phyloP scores from a whole-genome alignment of 73 alveolate genomes.

The Diophrys appendiculata region DNA sequence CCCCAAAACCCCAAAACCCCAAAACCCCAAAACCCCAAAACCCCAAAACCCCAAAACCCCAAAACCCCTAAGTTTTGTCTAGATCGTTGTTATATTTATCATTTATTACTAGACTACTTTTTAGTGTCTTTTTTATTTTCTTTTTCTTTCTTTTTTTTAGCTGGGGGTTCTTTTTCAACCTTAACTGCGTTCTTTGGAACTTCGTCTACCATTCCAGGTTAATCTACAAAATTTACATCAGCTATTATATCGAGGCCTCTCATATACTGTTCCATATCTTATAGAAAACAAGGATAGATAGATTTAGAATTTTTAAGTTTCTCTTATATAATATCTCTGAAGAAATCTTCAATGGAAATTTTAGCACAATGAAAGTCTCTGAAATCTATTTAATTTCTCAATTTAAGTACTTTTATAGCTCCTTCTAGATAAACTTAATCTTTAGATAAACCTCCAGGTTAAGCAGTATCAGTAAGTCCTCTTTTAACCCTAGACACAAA shows the following conservation, averaged over 20 bases:
- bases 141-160: not conserved
- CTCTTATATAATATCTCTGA: constrained; percentile 53
- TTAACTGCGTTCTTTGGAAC: not conserved
- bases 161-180: not conserved
- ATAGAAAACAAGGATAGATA: constrained; percentile 67
- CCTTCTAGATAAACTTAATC: constrained; percentile 85
- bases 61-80: no score
- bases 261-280: constrained; percentile 65
- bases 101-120: not conserved
- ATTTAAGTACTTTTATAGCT: constrained; percentile 68
- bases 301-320: constrained; percentile 6
- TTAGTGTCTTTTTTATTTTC: not conserved
- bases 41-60: no score
- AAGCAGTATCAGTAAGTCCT: constrained; percentile 78
- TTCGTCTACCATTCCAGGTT: not conserved
- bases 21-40: no score
- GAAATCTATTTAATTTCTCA: constrained; percentile 63
- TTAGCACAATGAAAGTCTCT: constrained; percentile 71
- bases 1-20: no score
- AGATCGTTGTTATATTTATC: not conserved
- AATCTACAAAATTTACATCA: constrained; percentile 59
- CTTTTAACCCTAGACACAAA: constrained; percentile 82
- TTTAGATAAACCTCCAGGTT: constrained; percentile 83
- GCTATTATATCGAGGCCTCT: constrained; percentile 76
- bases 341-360: constrained; percentile 69